These are phyloP conservation scores for Cyanodermella asteris DNA, from an alignment of 2,329 filamentous ascomycete genomes.

Conservation along the genomic window DNA sequence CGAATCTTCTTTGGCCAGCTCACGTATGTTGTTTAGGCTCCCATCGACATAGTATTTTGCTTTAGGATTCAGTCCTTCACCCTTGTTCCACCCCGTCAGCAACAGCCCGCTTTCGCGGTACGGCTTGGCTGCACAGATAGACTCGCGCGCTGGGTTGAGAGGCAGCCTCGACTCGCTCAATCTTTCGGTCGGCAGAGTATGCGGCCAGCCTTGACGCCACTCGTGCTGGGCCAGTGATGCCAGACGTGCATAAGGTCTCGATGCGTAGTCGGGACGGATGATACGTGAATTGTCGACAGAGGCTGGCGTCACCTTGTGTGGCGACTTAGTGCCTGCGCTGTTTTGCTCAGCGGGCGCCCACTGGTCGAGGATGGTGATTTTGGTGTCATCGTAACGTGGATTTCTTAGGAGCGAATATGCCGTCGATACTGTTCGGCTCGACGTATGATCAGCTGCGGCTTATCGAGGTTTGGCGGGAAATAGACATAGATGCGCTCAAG, in stretches of 20 bases:
- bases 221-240: slow-evolving; percentile 51
- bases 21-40: too few species aligned
- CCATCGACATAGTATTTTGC: too few species aligned
- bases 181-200: slow-evolving; percentile 12
- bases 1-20: too few species aligned
- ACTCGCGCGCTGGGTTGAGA: too few species aligned
- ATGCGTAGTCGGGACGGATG: slow-evolving; percentile 57
- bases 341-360: slow-evolving; percentile 19
- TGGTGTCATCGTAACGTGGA: slow-evolving; percentile 22
- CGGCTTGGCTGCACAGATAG: too few species aligned
- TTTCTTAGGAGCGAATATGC: slow-evolving; percentile 49
- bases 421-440: slow-evolving; percentile 26
- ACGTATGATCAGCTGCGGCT: background rate
- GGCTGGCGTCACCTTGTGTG: slow-evolving; percentile 33
- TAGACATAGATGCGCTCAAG: too few species aligned
- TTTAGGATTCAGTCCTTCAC: slow-evolving; percentile 25
- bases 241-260: slow-evolving; percentile 53
- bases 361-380: slow-evolving; percentile 36
- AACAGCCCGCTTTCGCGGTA: slow-evolving; percentile 53
- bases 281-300: slow-evolving; percentile 40
- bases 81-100: slow-evolving; percentile 29
- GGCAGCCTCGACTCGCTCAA: slow-evolving; percentile 41
- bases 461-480: background rate
- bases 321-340: background rate
- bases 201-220: slow-evolving; percentile 30